phyloP scores from a whole-genome alignment of 2,329 filamentous ascomycete genomes.

The Cercospora citrullina region DNA sequence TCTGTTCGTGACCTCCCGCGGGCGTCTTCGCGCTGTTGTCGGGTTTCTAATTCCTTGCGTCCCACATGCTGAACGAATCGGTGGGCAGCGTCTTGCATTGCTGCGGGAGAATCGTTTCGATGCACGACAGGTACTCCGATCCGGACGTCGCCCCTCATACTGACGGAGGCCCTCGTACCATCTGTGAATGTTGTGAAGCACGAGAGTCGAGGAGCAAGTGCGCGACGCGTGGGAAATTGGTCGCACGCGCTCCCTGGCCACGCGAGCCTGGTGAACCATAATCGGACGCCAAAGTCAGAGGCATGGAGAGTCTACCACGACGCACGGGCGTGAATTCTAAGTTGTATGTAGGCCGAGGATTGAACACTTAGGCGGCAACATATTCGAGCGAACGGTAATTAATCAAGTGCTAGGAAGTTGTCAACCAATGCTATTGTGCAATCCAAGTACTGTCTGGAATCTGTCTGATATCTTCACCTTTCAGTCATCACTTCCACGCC shows the following conservation, averaged over 20 bases:
- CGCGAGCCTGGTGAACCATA: neutral
- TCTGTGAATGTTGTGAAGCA: neutral
- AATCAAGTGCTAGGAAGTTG: neutral
- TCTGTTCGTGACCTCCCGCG: neutral
- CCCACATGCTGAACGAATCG: neutral
- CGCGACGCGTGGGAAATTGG: neutral
- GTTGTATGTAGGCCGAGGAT: neutral
- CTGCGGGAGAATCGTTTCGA: neutral
- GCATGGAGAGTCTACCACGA: neutral
- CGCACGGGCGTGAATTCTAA: neutral
- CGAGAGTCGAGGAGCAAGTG: neutral
- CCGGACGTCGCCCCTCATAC: neutral
- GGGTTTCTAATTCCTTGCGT: neutral
- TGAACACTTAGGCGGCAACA: neutral
- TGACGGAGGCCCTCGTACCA: neutral
- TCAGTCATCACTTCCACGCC: neutral
- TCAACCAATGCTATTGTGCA: neutral
- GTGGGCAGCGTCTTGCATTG: neutral
- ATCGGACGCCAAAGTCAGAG: neutral
- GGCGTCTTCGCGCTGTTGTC: neutral
- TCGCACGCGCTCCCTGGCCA: neutral
- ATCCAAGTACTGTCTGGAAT: neutral
- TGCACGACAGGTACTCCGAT: neutral
- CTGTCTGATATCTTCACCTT: neutral
- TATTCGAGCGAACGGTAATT: neutral